These are phyloP conservation scores for Fomes fomentarius DNA, from an alignment of 1,284 basidiomycete species.

Conservation along the genomic window DNA sequence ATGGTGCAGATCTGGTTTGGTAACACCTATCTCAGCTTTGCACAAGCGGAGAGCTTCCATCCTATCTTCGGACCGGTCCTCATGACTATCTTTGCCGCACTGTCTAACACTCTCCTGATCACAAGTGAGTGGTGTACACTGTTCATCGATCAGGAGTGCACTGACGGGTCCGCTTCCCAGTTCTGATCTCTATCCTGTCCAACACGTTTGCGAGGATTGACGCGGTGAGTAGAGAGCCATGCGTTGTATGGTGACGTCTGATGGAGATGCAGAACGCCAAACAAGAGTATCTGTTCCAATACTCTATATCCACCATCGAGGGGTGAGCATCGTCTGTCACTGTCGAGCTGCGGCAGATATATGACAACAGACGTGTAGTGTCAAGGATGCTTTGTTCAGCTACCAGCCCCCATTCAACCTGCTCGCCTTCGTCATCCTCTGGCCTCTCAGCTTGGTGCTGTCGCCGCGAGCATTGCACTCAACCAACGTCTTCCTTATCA, in stretches of 20 bases:
- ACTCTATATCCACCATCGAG: constrained; percentile 85
- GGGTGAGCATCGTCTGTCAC: constrained; percentile 52
- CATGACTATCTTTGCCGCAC: constrained; percentile 83
- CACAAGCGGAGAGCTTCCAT: constrained; percentile 76
- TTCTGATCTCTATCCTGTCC: constrained; percentile 68
- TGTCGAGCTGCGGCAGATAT: too few species aligned
- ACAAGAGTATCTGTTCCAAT: constrained; percentile 90
- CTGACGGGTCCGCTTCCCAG: constrained; percentile 25
- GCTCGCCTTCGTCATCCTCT: constrained; percentile 75
- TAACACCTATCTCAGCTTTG: constrained; percentile 75
- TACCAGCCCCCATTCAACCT: constrained; percentile 89
- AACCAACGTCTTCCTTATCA: constrained; percentile 83
- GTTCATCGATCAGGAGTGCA: too few species aligned
- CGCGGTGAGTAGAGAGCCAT: constrained; percentile 50
- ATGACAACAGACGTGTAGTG: too few species aligned
- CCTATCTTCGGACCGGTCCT: constrained; percentile 84
- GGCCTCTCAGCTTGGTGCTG: constrained; percentile 74
- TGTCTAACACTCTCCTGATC: constrained; percentile 79
- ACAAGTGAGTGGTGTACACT: constrained; percentile 59
- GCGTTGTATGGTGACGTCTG: background rate
- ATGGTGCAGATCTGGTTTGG: constrained; percentile 88
- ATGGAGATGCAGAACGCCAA: constrained; percentile 67
- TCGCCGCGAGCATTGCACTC: constrained; percentile 78
- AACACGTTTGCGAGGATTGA: constrained; percentile 85
- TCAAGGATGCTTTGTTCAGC: constrained; percentile 90